Percentiles rank a stretch among this genome's conserved stretches.
Conservation (phyloP, 2,329 filamentous ascomycete genomes). For the Nigrospora osmanthi region DNA sequence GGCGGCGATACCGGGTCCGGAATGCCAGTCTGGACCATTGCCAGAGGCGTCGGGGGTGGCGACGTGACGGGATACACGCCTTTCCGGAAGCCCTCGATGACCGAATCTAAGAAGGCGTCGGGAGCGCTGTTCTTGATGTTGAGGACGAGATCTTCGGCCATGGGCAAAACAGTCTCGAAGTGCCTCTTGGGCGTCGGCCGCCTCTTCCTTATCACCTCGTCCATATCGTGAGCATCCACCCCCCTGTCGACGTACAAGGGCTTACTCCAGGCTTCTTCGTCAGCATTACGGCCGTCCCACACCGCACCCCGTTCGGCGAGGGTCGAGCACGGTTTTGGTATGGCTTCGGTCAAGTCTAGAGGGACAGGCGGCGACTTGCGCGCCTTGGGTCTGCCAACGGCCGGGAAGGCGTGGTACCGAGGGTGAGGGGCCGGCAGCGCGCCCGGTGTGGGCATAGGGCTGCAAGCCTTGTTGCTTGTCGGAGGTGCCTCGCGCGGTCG, state of each 20-base stretch:
- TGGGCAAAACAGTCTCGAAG: conserved; percentile 38
- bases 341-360: conserved; percentile 12
- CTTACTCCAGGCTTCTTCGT: conserved; percentile 10
- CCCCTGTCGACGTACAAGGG: conserved; percentile 29
- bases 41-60: neutral
- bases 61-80: neutral
- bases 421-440: neutral
- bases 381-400: conserved; percentile 7
- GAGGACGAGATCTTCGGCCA: conserved; percentile 49
- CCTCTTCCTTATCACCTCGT: conserved; percentile 5
- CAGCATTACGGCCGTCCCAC: conserved; percentile 8
- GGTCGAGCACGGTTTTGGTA: conserved; percentile 4
- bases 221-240: conserved; percentile 23
- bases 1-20: no score
- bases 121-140: conserved; percentile 31
- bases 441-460: neutral
- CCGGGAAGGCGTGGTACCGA: neutral
- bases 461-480: no score
- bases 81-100: neutral
- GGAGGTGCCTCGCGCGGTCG: no score
- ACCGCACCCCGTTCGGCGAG: conserved; percentile 17
- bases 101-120: neutral
- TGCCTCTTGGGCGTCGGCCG: conserved; percentile 10
- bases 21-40: no score
- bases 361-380: conserved; percentile 15